Base-by-base conservation (phyloP, 257 asterid genomes). In the Asclepias syriaca region DNA sequence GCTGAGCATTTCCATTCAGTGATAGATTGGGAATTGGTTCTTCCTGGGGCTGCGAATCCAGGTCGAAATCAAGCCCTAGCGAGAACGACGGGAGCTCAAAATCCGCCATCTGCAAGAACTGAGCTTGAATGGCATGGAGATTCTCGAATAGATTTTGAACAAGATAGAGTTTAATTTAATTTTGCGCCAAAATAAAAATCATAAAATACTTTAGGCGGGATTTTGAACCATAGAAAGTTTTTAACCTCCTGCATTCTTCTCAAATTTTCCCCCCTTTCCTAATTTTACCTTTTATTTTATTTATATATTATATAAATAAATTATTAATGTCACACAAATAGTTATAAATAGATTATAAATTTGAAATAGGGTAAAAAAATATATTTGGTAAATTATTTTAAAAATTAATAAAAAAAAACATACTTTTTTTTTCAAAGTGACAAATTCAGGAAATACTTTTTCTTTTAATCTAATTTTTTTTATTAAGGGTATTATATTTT, bases 31-130 rank as follows among this genome's bases (percentile, higher is more conserved):
- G 68, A 29, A 19, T 53, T 16, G 80, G 57, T 10, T 79, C 56
- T 34, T 77, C 59, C 29, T 69, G 83, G 53, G 83, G 84, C 72
- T 81, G 87, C 75, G 92, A 78, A 57, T 84, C 86, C 43, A 82
- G 82, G 70, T 91, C 95, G 18, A 88, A 83, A 76, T 89, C 98
- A 43, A 89, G 72, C 70, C 98, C 98, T 66, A 91, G 80, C n/a
- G 96, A 91, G 84, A 89, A 89, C 0, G 96, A 91, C 0, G 97
- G 98, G 71, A 91, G 84, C 64, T 88, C 93, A 19, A 56, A 80
- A 80, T 85, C 85, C 56, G 84, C 84, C 96, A 92, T 90, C 49
- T 67, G 63, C 32, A 39, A 32, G 53, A 48, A 43, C 2, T 16
- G n/a, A n/a, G 57, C 21, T 55, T 2, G 70, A n/a, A 12, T 22